Evolutionary conservation across 106 monocot genomes (phyloP), one percentile per base, ranked within the genome.

Genomic region (Acanthochlamys bracteata): DNA sequence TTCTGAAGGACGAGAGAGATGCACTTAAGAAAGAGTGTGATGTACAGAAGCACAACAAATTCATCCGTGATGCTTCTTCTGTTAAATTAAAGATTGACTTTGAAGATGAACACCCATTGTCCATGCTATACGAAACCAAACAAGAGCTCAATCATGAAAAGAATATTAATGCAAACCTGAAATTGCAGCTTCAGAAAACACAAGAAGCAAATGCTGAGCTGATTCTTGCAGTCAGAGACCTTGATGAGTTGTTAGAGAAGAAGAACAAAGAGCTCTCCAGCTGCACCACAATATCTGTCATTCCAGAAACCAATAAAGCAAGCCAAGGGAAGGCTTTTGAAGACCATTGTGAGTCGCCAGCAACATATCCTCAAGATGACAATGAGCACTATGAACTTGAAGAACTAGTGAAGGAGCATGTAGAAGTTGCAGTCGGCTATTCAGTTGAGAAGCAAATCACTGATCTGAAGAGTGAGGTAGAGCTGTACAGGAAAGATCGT

Each of bases 161-260:
- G 69, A 89, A 76, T 26, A 16, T 79, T 64, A 99, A 92, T 75
- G 71, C 66, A 16, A 83, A 72, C 69, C 85, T 99, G 62, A 69
- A 47, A 3, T 66, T 92, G 58, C 92, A 99, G 51, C 60, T 92
- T 24, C 78, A 92, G 66, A 99, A 92, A 64, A 81, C 78, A 39
- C 83, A 88, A 51, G 96, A 98, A 71, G 75, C 96, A 0, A 88
- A 98, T 49, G 63, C 82, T 13, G 91, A 98, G 72, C 59, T 96
- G 75, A 71, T 96, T 70, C 80, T 85, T 66, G 91, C 84, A 51
- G 80, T 91, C 41, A 88, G 72, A 72, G 96, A 96, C 73, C 65
- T 98, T 51, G 91, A 98, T 65, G 88, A 98, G 64, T 59, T 98
- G 40, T 63, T 98, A 54, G 88, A 98, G 39, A 78, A 75, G 66